Conservation (phyloP, 1,284 basidiomycete species). For the Sparassis latifolia region DNA sequence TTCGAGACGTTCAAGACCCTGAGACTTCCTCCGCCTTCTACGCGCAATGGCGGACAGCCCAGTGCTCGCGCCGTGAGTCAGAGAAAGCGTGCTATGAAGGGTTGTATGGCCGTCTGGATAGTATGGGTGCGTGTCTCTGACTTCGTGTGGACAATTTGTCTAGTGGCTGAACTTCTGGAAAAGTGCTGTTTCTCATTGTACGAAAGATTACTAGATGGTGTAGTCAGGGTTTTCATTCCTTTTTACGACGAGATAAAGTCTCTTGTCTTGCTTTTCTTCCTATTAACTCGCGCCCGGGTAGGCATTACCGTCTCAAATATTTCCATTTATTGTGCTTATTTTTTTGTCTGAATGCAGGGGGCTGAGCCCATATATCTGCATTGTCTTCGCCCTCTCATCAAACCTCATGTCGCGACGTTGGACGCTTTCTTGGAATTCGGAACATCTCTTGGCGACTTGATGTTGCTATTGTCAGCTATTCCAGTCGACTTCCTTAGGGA, state of each 20-base stretch:
- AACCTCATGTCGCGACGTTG: conserved; percentile 57
- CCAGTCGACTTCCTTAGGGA: conserved; percentile 42
- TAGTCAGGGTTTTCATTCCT: conserved; percentile 64
- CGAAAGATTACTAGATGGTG: conserved; percentile 54
- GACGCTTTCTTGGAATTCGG: conserved; percentile 54
- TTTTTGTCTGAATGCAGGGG: conserved; percentile 38
- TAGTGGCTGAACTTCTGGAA: conserved; percentile 3
- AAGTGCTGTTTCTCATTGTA: conserved; percentile 61
- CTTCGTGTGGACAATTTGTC: background rate
- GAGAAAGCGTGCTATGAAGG: conserved; percentile 77
- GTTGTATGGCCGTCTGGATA: conserved; percentile 74
- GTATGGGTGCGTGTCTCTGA: conserved; percentile 54
- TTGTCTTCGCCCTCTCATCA: conserved; percentile 62
- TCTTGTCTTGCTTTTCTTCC: conserved; percentile 59
- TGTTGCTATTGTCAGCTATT: conserved; percentile 47
- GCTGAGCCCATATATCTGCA: conserved; percentile 76
- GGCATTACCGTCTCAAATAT: conserved; percentile 20
- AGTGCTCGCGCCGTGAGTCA: conserved; percentile 61
- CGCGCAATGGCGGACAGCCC: conserved; percentile 53
- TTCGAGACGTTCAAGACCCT: conserved; percentile 80
- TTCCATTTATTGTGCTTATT: background rate
- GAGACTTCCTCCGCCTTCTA: conserved; percentile 54
- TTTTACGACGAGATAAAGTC: conserved; percentile 78
- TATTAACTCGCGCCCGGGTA: conserved; percentile 68
- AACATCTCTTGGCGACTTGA: conserved; percentile 56